These are phyloP conservation scores for Purpureocillium takamizusanense DNA, from an alignment of 2,329 filamentous ascomycete genomes.

Conservation along the genomic window DNA sequence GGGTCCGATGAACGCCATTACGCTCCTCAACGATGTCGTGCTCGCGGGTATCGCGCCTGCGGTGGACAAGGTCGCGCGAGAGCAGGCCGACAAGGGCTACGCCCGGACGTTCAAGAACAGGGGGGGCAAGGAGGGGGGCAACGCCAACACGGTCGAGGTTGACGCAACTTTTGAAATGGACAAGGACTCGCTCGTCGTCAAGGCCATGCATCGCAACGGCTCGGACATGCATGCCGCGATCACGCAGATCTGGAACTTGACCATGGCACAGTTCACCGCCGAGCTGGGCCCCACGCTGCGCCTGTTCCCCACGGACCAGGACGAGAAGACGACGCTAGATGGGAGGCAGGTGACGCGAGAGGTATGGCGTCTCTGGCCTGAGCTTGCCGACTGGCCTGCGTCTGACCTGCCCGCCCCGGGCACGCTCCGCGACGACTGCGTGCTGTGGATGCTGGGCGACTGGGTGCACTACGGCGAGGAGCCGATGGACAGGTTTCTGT, in stretches of 20 bases:
- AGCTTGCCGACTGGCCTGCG: constrained; percentile 2
- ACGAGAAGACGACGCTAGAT: constrained; percentile 3
- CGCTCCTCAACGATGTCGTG: constrained; percentile 16
- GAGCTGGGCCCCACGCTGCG: constrained; percentile 10
- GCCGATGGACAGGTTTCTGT: constrained; percentile 21
- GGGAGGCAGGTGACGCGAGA: constrained; percentile 9
- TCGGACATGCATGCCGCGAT: constrained; percentile 12
- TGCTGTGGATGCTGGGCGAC: constrained; percentile 21
- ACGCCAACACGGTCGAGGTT: background rate
- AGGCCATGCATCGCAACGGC: constrained; percentile 12
- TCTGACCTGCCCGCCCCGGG: constrained; percentile 19
- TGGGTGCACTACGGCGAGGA: constrained; percentile 26
- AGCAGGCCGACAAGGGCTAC: constrained; percentile 14
- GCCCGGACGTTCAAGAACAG: constrained; percentile 8
- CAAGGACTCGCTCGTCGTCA: constrained; percentile 13
- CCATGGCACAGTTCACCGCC: constrained; percentile 14
- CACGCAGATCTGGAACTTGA: constrained; percentile 11
- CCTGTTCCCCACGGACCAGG: constrained; percentile 15
- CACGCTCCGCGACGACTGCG: constrained; percentile 14
- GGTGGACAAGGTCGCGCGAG: constrained; percentile 16
- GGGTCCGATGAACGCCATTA: constrained; percentile 17
- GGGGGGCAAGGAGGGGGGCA: background rate
- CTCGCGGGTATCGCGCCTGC: constrained; percentile 17
- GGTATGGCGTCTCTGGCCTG: constrained; percentile 19
- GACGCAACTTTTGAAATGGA: constrained; percentile 13